Conservation (phyloP, 208 protist species). For the Angomonas ambiguus region DNA sequence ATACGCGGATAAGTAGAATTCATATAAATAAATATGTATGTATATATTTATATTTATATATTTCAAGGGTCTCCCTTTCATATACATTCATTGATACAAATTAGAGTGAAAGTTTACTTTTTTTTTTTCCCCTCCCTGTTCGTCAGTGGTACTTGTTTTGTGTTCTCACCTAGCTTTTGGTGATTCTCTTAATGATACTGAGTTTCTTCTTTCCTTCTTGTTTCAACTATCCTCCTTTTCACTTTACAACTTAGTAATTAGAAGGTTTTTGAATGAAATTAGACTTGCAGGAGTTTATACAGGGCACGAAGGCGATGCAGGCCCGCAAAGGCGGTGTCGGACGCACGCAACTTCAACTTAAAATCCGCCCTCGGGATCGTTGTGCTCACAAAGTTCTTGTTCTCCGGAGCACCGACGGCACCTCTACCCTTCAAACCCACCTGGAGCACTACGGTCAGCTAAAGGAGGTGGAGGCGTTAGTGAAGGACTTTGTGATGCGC, state of each 20-base stretch:
- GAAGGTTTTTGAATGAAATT: constrained; percentile 36
- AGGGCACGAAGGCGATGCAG: constrained; percentile 49
- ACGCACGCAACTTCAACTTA: constrained; percentile 62
- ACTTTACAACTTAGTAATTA: neutral
- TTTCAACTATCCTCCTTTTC: too few species aligned
- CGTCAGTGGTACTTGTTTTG: neutral
- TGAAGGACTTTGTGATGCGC: constrained; percentile 51
- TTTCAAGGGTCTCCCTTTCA: constrained; percentile 4
- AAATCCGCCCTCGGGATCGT: constrained; percentile 41
- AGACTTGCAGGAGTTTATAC: constrained; percentile 49
- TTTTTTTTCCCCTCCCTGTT: constrained; percentile 3
- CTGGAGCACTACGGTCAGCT: constrained; percentile 58
- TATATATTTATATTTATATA: constrained; percentile 10
- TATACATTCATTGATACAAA: too few species aligned
- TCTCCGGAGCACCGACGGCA: constrained; percentile 65
- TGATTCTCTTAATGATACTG: neutral
- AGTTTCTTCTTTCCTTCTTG: constrained; percentile 7
- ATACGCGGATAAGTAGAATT: neutral
- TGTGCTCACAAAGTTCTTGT: constrained; percentile 32
- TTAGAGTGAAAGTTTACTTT: constrained; percentile 1
- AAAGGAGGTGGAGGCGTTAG: constrained; percentile 48
- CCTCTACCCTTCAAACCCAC: constrained; percentile 54
- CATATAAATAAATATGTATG: constrained; percentile 7
- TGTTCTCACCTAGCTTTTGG: neutral
- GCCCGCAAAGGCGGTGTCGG: constrained; percentile 49